Base-by-base conservation (phyloP, 257 asterid species). In the Nicotiana sylvestris region DNA sequence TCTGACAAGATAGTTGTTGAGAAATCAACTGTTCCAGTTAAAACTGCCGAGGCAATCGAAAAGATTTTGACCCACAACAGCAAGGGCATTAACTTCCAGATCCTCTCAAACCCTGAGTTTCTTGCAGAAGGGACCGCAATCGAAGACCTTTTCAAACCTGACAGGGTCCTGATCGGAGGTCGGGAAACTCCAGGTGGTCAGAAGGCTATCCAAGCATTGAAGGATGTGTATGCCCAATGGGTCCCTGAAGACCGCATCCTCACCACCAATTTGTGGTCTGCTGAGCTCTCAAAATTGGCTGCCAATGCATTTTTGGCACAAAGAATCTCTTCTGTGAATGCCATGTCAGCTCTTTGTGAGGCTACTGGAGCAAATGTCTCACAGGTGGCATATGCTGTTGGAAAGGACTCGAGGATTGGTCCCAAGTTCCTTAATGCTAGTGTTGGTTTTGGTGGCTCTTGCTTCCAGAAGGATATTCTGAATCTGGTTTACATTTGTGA, bases 321-420 rank as follows among this genome's bases (percentile, higher is more conserved):
- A 62, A 72, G 87, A 62, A 84, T 84, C 81, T 84, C 87, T 43
- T 84, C 87, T 10, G 87, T 84, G 81, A 91, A 91, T 69, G 92
- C 95, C 83, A 91, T 91, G 95, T 91, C 95, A 6, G 95, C 95
- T 53, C 91, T 91, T 39, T 90, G 93, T 62, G 95, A 91, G 81
- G 95, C 92, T 66, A 91, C 95, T 5, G 95, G 95, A 72, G 95
- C 95, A 11, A 91, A 91, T 82, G 93, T 91, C 37, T 8, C 91
- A 64, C 82, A 90, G 86, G 95, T 91, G 78, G 74, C 95, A 0
- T 89, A 83, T 43, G 95, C 93, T 56, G 92, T 91, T 56, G 95
- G 95, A 8, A 91, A 86, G 74, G 95, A 91, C 88, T 30, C 93
- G 11, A 89, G 95, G 86, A 91, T 91, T 2, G 95, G 95, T 8